Conservation (phyloP, 495 filamentous ascomycete species). For the Xylaria curta region DNA sequence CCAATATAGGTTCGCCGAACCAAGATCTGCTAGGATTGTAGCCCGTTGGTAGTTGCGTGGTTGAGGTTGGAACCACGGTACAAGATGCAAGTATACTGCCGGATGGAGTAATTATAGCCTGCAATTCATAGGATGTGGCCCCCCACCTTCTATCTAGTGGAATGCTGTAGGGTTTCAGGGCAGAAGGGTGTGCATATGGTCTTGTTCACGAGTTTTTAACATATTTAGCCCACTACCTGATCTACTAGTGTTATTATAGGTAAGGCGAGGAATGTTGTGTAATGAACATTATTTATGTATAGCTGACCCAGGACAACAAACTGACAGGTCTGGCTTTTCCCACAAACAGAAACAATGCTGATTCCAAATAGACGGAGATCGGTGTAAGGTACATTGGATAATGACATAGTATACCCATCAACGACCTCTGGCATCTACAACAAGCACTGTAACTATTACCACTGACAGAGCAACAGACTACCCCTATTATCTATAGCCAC, state of each 20-base stretch:
- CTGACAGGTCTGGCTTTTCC: background rate
- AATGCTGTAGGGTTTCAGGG: constrained; percentile 27
- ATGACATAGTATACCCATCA: background rate
- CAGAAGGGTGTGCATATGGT: constrained; percentile 23
- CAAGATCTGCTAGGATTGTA: constrained; percentile 6
- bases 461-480: background rate
- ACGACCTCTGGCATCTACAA: background rate
- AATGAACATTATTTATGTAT: background rate
- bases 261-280: background rate
- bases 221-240: constrained; percentile 14
- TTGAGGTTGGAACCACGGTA: background rate
- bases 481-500: background rate
- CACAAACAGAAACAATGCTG: background rate
- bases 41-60: background rate
- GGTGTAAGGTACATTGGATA: background rate
- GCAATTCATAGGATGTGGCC: constrained; percentile 15
- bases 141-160: constrained; percentile 16
- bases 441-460: background rate
- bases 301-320: background rate
- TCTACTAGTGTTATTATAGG: background rate
- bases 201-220: constrained; percentile 27
- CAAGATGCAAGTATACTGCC: constrained; percentile 13
- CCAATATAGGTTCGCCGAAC: background rate
- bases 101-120: constrained; percentile 24
- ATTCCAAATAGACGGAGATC: background rate